phyloP scores from a whole-genome alignment of 441 rosid genomes.

The Cnidoscolus chayamansa region DNA sequence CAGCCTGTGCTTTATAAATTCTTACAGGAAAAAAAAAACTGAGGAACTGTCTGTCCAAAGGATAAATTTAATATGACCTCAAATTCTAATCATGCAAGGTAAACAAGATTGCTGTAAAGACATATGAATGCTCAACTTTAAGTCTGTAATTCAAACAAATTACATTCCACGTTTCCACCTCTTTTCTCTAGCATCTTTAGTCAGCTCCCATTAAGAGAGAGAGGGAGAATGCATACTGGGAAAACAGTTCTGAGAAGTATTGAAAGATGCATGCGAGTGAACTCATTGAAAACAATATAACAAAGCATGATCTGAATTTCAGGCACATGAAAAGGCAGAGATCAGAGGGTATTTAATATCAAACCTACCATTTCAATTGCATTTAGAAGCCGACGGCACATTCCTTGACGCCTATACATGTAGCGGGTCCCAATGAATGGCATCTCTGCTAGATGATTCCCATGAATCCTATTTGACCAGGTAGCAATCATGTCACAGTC shows the following conservation, averaged over 20 bases:
- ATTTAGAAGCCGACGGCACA: constrained; percentile 82
- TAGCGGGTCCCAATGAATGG: constrained; percentile 94
- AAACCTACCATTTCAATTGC: constrained; percentile 76
- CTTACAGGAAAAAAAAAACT: neutral
- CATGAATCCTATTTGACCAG: constrained; percentile 65
- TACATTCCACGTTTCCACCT: neutral
- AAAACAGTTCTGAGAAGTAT: neutral
- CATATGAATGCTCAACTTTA: neutral
- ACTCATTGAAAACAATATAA: neutral
- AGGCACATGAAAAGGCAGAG: neutral
- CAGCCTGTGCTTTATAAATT: neutral
- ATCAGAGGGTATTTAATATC: neutral
- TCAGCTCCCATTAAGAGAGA: neutral
- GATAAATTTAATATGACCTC: neutral
- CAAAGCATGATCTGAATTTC: neutral
- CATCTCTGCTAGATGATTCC: constrained; percentile 89
- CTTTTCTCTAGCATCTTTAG: neutral
- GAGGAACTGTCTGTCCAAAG: neutral
- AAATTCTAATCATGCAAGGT: neutral
- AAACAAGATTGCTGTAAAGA: neutral
- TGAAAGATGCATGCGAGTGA: neutral
- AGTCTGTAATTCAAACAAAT: constrained; percentile 6
- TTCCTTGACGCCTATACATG: constrained; percentile 80
- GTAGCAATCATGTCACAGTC: constrained; percentile 14
- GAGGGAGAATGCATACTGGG: neutral